phyloP scores from a whole-genome alignment of 352 stramenopile species.

The Peronospora belbahrii region DNA sequence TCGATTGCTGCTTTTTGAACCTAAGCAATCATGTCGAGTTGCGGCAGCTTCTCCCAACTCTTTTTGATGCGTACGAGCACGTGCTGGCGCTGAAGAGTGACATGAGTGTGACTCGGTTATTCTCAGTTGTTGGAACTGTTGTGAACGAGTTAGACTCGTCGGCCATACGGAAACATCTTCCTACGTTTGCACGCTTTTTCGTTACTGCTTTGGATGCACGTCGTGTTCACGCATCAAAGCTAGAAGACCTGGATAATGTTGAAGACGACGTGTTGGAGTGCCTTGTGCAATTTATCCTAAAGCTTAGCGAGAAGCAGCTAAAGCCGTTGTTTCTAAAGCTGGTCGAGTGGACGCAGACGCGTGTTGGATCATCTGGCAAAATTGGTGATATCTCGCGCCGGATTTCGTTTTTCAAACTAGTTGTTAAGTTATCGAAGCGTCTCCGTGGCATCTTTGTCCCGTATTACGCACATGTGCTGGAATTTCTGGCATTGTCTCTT shows the following conservation, averaged over 20 bases:
- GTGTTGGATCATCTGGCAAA: constrained; percentile 19
- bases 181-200: constrained; percentile 79
- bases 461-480: constrained; percentile 76
- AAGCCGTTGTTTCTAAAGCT: constrained; percentile 86
- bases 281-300: constrained; percentile 76
- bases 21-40: constrained; percentile 65
- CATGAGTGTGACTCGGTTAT: constrained; percentile 51
- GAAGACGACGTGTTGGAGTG: constrained; percentile 75
- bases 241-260: constrained; percentile 54
- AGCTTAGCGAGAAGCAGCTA: constrained; percentile 85
- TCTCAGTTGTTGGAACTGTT: constrained; percentile 61
- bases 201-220: constrained; percentile 68
- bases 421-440: constrained; percentile 70
- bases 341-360: constrained; percentile 61
- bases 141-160: constrained; percentile 43
- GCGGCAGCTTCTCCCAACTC: constrained; percentile 59
- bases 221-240: constrained; percentile 48
- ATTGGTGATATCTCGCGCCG: constrained; percentile 40
- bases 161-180: constrained; percentile 53
- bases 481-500: constrained; percentile 44
- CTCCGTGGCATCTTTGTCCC: constrained; percentile 85
- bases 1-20: constrained; percentile 60
- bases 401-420: constrained; percentile 76
- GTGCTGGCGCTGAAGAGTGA: constrained; percentile 45
- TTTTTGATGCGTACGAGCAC: constrained; percentile 65